Evolutionary conservation across 352 stramenopile genomes (phyloP).

Genomic region (Aphanomyces invadans): DNA sequence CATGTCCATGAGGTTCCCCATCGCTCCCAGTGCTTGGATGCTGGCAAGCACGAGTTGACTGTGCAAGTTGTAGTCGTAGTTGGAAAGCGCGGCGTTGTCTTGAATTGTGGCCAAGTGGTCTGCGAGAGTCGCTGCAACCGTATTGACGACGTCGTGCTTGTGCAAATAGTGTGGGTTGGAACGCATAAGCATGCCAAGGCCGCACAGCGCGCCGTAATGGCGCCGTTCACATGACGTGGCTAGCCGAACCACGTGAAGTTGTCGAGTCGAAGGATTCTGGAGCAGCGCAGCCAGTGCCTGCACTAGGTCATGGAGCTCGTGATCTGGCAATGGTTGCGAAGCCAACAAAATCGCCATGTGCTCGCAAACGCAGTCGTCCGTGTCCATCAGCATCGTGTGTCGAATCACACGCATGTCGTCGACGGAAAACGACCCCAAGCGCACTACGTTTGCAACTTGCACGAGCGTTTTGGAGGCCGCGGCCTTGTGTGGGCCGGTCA

Average conservation of each 20-base stretch:
- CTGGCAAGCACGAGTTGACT: background rate
- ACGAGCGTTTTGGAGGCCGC: slow-evolving; percentile 9
- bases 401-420: background rate
- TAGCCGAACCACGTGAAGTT: background rate
- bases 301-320: background rate
- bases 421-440: background rate
- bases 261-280: background rate
- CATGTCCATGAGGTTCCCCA: background rate
- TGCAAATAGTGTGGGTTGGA: background rate
- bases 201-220: slow-evolving; percentile 6
- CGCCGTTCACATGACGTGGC: background rate
- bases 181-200: slow-evolving; percentile 9
- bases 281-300: background rate
- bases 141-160: background rate
- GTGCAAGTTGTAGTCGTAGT: slow-evolving; percentile 14
- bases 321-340: background rate
- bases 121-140: background rate
- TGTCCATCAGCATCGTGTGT: background rate
- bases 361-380: slow-evolving; percentile 2
- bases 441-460: background rate
- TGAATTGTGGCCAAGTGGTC: slow-evolving; percentile 3
- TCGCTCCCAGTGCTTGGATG: slow-evolving; percentile 4
- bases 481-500: background rate
- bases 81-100: background rate
- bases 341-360: slow-evolving; percentile 17